Percentiles rank a stretch among this genome's conserved stretches.
Evolutionary conservation across 1,139 yeast species (phyloP).

Genomic region (Suhomyces panamericanus): DNA sequence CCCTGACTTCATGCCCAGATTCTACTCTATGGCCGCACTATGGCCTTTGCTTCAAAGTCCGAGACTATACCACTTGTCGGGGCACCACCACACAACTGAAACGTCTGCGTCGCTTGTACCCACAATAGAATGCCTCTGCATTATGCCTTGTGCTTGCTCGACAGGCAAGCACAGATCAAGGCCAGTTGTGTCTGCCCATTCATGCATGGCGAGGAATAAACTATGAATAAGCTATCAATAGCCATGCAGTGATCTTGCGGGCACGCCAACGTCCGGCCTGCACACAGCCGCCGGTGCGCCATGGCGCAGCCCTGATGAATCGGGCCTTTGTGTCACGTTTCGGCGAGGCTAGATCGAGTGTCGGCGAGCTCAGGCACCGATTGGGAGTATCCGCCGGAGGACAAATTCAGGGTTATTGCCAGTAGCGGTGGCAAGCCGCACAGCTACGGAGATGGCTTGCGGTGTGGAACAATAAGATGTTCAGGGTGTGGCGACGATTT

Average conservation of each 20-base stretch:
- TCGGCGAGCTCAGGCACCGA: slow-evolving; percentile 4
- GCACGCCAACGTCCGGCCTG: slow-evolving; percentile 1
- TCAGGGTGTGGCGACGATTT: too few species aligned
- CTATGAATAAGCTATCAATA: not conserved
- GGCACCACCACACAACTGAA: not conserved
- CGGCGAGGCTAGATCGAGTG: slow-evolving; percentile 5
- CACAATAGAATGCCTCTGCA: slow-evolving; percentile 5
- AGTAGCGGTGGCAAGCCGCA: too few species aligned
- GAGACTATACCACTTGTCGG: too few species aligned
- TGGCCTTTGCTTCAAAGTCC: too few species aligned
- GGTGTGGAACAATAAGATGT: too few species aligned
- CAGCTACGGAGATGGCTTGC: too few species aligned
- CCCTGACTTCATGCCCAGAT: too few species aligned
- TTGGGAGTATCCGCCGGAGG: not conserved
- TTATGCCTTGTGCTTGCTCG: slow-evolving; percentile 1
- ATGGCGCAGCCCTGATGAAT: not conserved
- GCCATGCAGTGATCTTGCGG: not conserved
- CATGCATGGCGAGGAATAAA: not conserved
- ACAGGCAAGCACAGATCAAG: slow-evolving; percentile 2
- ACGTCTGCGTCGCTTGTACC: not conserved
- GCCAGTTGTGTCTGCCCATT: not conserved
- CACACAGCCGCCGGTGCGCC: not conserved
- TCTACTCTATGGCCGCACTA: too few species aligned
- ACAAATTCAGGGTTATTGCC: not conserved
- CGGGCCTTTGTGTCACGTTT: slow-evolving; percentile 2